Conservation (phyloP, 257 asterid species). For the Nicotiana tomentosiformis region DNA sequence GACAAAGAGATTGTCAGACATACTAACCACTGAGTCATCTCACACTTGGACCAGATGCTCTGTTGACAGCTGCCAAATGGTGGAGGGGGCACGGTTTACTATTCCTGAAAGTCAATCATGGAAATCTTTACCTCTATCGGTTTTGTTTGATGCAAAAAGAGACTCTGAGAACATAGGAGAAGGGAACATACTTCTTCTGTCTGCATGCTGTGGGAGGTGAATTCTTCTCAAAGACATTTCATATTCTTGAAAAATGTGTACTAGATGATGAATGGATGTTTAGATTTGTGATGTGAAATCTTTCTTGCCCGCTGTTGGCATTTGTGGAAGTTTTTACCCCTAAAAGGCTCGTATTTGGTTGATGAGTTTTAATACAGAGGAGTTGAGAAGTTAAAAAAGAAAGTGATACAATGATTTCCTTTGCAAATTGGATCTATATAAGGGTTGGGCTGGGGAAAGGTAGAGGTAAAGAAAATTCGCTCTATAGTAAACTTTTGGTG, state of each 20-base stretch:
- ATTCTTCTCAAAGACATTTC: conserved; percentile 9
- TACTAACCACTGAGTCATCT: conserved; percentile 13
- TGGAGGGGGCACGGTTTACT: conserved; percentile 54
- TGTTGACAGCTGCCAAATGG: conserved; percentile 50
- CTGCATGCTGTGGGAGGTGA: conserved; percentile 92
- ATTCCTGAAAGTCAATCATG: conserved; percentile 88
- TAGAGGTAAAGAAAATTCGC: neutral
- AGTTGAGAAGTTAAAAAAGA: neutral
- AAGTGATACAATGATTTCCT: neutral
- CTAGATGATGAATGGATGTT: neutral
- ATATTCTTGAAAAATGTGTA: neutral
- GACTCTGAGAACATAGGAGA: conserved; percentile 43
- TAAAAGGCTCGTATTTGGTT: neutral
- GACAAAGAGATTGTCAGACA: conserved; percentile 47
- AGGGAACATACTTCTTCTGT: conserved; percentile 59
- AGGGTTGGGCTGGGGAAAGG: neutral
- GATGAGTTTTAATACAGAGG: neutral
- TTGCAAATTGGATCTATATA: neutral
- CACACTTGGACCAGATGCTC: conserved; percentile 66
- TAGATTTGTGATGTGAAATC: neutral
- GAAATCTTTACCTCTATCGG: conserved; percentile 77
- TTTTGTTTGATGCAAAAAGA: conserved; percentile 43
- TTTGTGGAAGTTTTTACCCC: neutral
- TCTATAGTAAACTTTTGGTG: neutral
- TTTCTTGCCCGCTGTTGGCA: neutral